These are phyloP conservation scores for Cladosporium sp. DNA, from an alignment of 2,329 filamentous ascomycete species.

Conservation along the genomic window DNA sequence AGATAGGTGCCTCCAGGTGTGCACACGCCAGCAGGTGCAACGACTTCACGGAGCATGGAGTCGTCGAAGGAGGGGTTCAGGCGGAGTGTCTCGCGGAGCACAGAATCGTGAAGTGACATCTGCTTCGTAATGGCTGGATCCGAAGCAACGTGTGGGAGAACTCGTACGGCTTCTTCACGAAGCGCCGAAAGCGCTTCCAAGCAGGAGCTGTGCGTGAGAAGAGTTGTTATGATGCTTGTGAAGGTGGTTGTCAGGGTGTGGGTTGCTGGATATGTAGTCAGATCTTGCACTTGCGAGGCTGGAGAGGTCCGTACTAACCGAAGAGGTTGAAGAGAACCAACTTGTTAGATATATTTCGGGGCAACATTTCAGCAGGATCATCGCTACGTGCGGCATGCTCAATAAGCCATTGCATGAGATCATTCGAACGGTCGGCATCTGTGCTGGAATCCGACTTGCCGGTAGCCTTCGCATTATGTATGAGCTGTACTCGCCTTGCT, in stretches of 20 bases:
- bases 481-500: background rate
- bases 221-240: conserved; percentile 12
- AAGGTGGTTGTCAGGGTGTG: conserved; percentile 1
- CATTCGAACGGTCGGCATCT: background rate
- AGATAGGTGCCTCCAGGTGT: conserved; percentile 18
- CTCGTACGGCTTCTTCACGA: conserved; percentile 10
- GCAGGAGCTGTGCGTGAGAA: background rate
- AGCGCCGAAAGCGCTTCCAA: conserved; percentile 6
- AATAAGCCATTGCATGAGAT: conserved; percentile 16
- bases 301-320: background rate
- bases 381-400: conserved; percentile 1
- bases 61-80: conserved; percentile 17
- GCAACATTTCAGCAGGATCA: background rate
- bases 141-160: background rate
- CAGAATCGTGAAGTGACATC: conserved; percentile 19
- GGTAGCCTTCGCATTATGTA: background rate
- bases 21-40: conserved; percentile 17
- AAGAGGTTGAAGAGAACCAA: conserved; percentile 15
- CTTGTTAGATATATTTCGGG: conserved; percentile 8
- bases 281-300: too few relatives aligned
- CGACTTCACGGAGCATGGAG: conserved; percentile 19
- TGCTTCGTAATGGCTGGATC: conserved; percentile 6
- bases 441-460: background rate
- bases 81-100: conserved; percentile 21
- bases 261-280: background rate